Conservation (phyloP, 805 yeast species). For the Teunomyces panamensis region DNA sequence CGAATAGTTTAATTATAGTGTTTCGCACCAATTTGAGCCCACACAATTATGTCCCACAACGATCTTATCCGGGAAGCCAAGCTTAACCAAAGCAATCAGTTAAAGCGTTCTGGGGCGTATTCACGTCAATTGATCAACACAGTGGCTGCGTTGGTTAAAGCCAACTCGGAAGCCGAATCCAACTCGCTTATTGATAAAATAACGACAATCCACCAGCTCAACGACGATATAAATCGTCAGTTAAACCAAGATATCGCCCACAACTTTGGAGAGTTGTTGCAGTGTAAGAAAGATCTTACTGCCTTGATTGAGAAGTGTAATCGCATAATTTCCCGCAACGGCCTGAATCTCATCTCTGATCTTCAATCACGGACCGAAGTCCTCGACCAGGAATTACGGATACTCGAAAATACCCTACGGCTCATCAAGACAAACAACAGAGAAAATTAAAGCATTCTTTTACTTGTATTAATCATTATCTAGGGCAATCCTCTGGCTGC, state of each 20-base stretch:
- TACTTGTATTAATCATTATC: not conserved
- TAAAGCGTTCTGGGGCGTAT: constrained; percentile 24
- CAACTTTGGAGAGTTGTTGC: constrained; percentile 13
- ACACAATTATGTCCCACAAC: constrained; percentile 17
- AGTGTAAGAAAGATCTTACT: constrained; percentile 10
- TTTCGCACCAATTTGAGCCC: not conserved
- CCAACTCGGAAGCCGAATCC: constrained; percentile 26
- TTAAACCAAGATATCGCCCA: constrained; percentile 29
- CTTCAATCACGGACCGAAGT: constrained; percentile 51
- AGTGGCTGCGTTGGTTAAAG: constrained; percentile 19
- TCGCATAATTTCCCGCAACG: not conserved
- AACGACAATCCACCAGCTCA: constrained; percentile 39
- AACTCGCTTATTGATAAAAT: constrained; percentile 23
- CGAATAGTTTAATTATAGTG: no score
- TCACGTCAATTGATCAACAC: constrained; percentile 25
- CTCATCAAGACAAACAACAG: constrained; percentile 11
- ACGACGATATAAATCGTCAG: constrained; percentile 36
- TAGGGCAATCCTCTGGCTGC: constrained; percentile 41
- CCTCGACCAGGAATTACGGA: constrained; percentile 68
- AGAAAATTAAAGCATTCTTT: not conserved
- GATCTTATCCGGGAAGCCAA: constrained; percentile 34
- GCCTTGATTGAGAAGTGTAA: constrained; percentile 8
- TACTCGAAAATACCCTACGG: constrained; percentile 56
- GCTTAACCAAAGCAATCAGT: constrained; percentile 25
- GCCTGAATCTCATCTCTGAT: constrained; percentile 6